Base-by-base conservation (phyloP, 192 early-diverging fungal genomes). In the Umbelopsis sp. region DNA sequence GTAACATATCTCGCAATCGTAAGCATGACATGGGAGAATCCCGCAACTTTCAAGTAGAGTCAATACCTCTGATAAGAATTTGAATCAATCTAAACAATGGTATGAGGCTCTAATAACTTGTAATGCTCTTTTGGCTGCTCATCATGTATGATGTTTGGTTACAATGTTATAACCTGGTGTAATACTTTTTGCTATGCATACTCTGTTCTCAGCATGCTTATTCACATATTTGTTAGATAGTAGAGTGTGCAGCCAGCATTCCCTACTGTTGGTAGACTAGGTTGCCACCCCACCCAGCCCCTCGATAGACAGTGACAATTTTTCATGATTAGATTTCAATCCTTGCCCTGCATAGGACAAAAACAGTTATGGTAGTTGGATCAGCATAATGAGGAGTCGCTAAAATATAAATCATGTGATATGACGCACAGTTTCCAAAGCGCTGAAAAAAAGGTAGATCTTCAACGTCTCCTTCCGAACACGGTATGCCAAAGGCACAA, bases 371-470 rank as follows among this genome's bases (percentile, higher is more conserved):
- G n/a, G n/a, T n/a, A n/a, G n/a, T n/a, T n/a, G n/a, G n/a, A n/a
- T n/a, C n/a, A n/a, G n/a, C n/a, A n/a, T n/a, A n/a, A n/a, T n/a
- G n/a, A n/a, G n/a, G n/a, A n/a, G 38, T 41, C 38, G 38, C 4
- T n/a, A n/a, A n/a, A n/a, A n/a, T n/a, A n/a, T n/a, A n/a, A n/a
- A 41, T 62, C 56, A 62, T 62, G 31, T 34, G 56, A 29, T 31
- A 31, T 62, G 29, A 62, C 56, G 56, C 38, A 41, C 38, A 11
- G 38, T 41, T 41, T 41, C 38, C 38, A 41, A 41, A 41, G 38
- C 38, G 38, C 38, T 41, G 4, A 41, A 6, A 41, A 6, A 41
- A 41, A 41, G 12, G 12, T 11, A 41, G 12, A 41, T 41, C 7
- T 5, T 5, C 38, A 41, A 41, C 38, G 4, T 11, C 38, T 41